Conservation (phyloP, 129 eudicot genomes). For the Apium graveolens region DNA sequence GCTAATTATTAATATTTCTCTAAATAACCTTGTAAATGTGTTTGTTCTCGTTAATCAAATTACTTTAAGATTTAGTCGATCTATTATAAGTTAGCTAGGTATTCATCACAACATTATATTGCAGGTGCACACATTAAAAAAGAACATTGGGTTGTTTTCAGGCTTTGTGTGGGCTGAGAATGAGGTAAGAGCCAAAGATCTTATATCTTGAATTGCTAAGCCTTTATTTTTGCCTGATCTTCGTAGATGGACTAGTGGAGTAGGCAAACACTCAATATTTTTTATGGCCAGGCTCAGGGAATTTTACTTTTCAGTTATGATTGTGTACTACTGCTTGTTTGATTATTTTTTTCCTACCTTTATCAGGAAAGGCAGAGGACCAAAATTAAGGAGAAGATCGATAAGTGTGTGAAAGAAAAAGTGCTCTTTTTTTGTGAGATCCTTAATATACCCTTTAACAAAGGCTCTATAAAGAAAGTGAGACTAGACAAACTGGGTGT, state of each 20-base stretch:
- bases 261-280: neutral
- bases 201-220: neutral
- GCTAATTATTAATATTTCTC: neutral
- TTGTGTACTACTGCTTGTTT: neutral
- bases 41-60: neutral
- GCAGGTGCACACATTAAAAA: conserved; percentile 46
- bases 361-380: conserved; percentile 45
- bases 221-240: neutral
- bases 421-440: conserved; percentile 68
- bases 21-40: neutral
- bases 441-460: conserved; percentile 53
- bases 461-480: conserved; percentile 50
- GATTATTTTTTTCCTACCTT: neutral
- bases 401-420: conserved; percentile 73
- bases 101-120: neutral
- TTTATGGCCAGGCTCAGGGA: neutral
- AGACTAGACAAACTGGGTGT: conserved; percentile 10
- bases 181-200: conserved; percentile 25
- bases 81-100: neutral
- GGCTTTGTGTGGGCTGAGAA: conserved; percentile 47
- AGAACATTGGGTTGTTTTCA: conserved; percentile 41
- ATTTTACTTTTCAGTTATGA: neutral
- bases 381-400: conserved; percentile 61
- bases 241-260: neutral
- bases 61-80: neutral